phyloP scores from a whole-genome alignment of 169 alveolate genomes.

The Besnoitia besnoiti region DNA sequence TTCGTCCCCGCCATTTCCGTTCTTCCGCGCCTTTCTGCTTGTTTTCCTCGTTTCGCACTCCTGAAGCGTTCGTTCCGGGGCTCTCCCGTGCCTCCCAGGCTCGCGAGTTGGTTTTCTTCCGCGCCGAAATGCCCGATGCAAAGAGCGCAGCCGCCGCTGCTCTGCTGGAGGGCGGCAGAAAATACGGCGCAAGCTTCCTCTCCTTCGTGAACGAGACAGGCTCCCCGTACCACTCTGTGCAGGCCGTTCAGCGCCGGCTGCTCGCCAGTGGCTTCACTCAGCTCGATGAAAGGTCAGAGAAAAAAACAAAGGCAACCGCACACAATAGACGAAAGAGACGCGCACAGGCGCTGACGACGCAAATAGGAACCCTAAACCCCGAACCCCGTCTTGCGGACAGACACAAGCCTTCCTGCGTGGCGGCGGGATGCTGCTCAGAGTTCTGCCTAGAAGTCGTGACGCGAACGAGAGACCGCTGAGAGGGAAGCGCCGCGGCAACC shows the following conservation, averaged over 20 bases:
- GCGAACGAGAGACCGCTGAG: no score
- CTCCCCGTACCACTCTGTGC: constrained; percentile 83
- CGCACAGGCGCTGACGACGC: background rate
- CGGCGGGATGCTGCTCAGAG: no score
- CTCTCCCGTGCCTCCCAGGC: background rate
- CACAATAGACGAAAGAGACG: background rate
- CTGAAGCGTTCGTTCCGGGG: background rate
- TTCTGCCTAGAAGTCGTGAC: no score
- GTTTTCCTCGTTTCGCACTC: background rate
- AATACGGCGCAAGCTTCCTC: constrained; percentile 70
- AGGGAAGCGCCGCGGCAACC: no score
- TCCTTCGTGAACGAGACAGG: constrained; percentile 81
- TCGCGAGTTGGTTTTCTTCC: no score
- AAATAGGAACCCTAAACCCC: background rate
- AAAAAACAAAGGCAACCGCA: background rate
- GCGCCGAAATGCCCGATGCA: background rate
- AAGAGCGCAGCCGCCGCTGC: constrained; percentile 25
- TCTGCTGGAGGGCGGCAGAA: constrained; percentile 49
- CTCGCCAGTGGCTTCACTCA: constrained; percentile 68
- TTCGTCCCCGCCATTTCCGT: background rate
- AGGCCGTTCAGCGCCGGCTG: constrained; percentile 68
- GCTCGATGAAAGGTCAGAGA: constrained; percentile 68
- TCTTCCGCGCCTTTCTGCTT: background rate
- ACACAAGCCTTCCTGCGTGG: no score
- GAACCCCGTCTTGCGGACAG: no score